Base-by-base conservation (phyloP, 768 basidiomycete genomes). In the Boletales sp. region DNA sequence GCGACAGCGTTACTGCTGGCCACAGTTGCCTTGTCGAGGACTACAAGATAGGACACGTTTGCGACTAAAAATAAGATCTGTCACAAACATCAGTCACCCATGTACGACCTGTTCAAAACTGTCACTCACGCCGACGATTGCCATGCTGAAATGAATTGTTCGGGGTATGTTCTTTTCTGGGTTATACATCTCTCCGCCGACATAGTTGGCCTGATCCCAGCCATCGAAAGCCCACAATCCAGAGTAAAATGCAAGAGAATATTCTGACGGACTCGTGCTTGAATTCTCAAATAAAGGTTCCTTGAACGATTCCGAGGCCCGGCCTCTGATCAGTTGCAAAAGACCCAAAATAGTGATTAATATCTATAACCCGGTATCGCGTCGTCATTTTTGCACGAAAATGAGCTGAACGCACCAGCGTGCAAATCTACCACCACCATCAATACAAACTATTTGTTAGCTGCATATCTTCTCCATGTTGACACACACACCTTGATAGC, bases 181-280 rank as follows among this genome's bases (percentile, higher is more conserved):
- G 52, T 86, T 80, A 47, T 75, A 72, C 72, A 97, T 89, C 67
- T 93, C 93, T 28, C 90, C 94, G 13, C 87, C 90, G 14, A 97
- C 90, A 55, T 87, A 95, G 64, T 92, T 94, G 28, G 81, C 86
- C 68, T 90, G 87, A 61, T 94, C 94, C 94, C 94, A 99, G 1
- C 95, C 95, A 66, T 94, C 94, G 57, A 91, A 94, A 2, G 94
- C 94, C 91, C 89, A 97, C 5, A 98, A 72, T 3, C 93, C 91
- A 11, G 93, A 95, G 68, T 96, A 99, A 7, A 97, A 73, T 0
- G 94, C 95, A n/a, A 97, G 74, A 7, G 94, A 90, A 70, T 92
- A 97, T 3, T 83, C 75, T 2, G 90, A 88, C 1, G 92, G 88
- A 54, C 89, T 89, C 15, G 70, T 77, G 49, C 85, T 88, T 15